A percentile compares a stretch with the other conserved stretches of the same genome.
These are phyloP conservation scores for Penicillium riverlandense DNA, from an alignment of 495 filamentous ascomycete genomes.

Conservation along the genomic window DNA sequence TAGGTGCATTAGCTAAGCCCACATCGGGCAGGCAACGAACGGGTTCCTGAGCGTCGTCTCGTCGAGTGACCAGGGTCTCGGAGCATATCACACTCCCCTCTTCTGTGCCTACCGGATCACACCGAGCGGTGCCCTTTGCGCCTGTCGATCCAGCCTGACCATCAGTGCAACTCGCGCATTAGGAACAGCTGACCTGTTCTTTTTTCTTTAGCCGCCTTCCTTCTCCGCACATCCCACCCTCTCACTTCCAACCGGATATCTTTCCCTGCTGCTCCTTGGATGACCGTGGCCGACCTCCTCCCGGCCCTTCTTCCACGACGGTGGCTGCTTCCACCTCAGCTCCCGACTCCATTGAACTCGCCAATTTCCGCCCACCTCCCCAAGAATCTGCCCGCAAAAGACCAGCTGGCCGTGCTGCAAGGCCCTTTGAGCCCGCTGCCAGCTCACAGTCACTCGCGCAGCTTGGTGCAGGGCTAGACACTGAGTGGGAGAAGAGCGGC, in stretches of 20 bases:
- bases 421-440: slow-evolving; percentile 4
- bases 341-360: slow-evolving; percentile 30
- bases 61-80: not conserved
- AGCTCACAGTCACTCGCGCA: slow-evolving; percentile 8
- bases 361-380: slow-evolving; percentile 23
- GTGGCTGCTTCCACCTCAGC: slow-evolving; percentile 16
- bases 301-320: slow-evolving; percentile 17
- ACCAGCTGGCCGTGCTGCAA: not conserved
- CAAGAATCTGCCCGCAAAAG: not conserved
- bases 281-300: slow-evolving; percentile 10
- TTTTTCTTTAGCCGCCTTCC: too few relatives aligned
- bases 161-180: not conserved
- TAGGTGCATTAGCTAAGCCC: slow-evolving; percentile 9
- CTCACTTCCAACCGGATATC: too few relatives aligned
- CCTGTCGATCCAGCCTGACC: not conserved
- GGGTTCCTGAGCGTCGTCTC: not conserved
- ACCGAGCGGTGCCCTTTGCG: too few relatives aligned
- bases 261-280: not conserved
- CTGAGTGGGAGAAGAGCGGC: slow-evolving; percentile 10
- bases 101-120: too few relatives aligned
- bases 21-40: too few relatives aligned
- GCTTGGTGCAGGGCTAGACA: not conserved
- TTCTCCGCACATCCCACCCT: too few relatives aligned
- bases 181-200: not conserved
- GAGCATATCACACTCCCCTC: not conserved